Base-by-base conservation (phyloP, 106 monocot genomes). In the Phalaenopsis aphrodite region DNA sequence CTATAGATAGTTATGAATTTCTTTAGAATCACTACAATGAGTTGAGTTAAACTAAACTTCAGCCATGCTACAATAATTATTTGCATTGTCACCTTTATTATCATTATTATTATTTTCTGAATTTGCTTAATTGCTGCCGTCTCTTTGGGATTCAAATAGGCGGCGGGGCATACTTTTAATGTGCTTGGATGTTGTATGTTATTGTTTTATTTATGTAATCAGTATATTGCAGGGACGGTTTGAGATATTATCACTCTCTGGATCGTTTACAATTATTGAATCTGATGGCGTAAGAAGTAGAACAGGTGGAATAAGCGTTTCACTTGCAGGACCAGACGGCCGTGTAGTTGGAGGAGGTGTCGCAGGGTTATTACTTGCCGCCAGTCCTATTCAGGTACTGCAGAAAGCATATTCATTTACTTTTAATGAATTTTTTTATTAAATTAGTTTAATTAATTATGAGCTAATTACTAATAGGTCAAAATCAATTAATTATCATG, bases 291-390 rank as follows among this genome's bases (percentile, higher is more conserved):
- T 80, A 6, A 81, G 94, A 39, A 90, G 90, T 74, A 88, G 94
- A 87, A 85, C 90, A 0, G 94, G 94, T 73, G 91, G 94, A 48
- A 79, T 95, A 56, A 95, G 91, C 77, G 85, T 91, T 24, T 88
- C 91, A 39, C 85, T 95, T 82, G 94, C 94, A 41, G 90, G 91
- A 0, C 89, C 94, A 18, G 94, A 95, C 82, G 94, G 94, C 19
- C 89, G 91, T 73, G 89, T 94, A 39, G 85, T 94, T 72, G 94
- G 91, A 67, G 94, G 94, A 23, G 94, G 88, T 17, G 88, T 94
- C 78, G 86, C 94, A 72, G 94, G 94, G 23, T 78, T 86, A 69
- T 77, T 94, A 56, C 82, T 89, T 80, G 94, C 94, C 61, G 94
- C 94, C 21, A 90, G 86, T 81, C 94, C 94, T 69, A 89, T 94